These are phyloP conservation scores for Gnomoniopsis sp. DNA, from an alignment of 2,329 filamentous ascomycete species.

Conservation along the genomic window DNA sequence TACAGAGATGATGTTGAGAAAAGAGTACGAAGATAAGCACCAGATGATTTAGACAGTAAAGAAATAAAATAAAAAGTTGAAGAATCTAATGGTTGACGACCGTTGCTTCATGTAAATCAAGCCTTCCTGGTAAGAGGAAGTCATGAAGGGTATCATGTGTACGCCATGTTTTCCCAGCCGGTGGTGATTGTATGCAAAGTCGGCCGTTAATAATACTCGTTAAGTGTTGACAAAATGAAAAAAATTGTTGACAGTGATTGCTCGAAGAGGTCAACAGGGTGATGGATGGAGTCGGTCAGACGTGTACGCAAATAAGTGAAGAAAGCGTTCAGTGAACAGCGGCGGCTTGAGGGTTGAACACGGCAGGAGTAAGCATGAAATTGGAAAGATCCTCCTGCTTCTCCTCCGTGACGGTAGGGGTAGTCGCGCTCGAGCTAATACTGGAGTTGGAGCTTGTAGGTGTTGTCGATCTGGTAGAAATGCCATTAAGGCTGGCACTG, in stretches of 20 bases:
- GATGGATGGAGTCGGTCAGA: not conserved
- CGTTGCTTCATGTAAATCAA: conserved; percentile 6
- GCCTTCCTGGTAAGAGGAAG: conserved; percentile 17
- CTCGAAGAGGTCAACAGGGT: not conserved
- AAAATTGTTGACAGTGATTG: conserved; percentile 2
- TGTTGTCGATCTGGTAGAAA: conserved; percentile 5
- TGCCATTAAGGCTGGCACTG: conserved; percentile 22
- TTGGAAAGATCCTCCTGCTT: conserved; percentile 26
- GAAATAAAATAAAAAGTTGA: not conserved
- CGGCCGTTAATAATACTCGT: conserved; percentile 16
- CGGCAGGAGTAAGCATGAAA: conserved; percentile 47
- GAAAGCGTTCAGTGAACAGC: not conserved
- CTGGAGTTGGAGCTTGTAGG: conserved; percentile 8
- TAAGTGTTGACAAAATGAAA: conserved; percentile 2
- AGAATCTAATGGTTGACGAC: not conserved
- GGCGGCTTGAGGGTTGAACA: conserved; percentile 39
- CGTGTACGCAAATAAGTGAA: not conserved
- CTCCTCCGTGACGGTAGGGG: conserved; percentile 27
- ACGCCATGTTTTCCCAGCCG: not conserved
- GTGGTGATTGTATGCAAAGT: conserved; percentile 19
- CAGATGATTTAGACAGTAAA: not conserved
- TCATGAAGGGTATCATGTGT: conserved; percentile 23
- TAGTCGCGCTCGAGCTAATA: conserved; percentile 1
- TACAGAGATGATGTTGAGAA: not conserved
- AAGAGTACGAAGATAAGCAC: not conserved